phyloP scores from a whole-genome alignment of 768 basidiomycete species.

The Cystofilobasidium ferigula region DNA sequence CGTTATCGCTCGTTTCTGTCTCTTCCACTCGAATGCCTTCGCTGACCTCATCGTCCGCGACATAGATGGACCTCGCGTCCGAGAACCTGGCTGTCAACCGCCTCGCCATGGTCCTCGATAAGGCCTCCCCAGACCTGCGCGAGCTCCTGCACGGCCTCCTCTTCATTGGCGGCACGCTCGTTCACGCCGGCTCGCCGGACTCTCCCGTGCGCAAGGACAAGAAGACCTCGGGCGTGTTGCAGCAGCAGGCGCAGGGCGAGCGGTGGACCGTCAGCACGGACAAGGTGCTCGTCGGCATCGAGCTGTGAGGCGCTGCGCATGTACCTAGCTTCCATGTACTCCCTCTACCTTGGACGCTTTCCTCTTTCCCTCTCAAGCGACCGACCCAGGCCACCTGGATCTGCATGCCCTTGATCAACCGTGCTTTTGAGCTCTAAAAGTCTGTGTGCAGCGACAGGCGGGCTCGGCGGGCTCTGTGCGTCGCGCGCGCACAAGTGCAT shows the following conservation, averaged over 20 bases:
- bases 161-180: conserved; percentile 80
- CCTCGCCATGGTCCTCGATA: conserved; percentile 61
- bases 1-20: conserved; percentile 14
- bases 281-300: conserved; percentile 74
- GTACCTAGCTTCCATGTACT: not conserved
- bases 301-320: conserved; percentile 45
- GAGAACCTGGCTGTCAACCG: conserved; percentile 59
- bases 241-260: not conserved
- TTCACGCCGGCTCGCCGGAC: conserved; percentile 45
- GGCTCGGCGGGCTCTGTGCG: too few species aligned
- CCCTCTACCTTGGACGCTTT: too few species aligned
- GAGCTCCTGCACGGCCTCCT: conserved; percentile 75
- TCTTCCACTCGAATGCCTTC: conserved; percentile 3
- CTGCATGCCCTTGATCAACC: too few species aligned
- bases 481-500: too few species aligned
- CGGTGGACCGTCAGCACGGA: not conserved
- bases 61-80: conserved; percentile 75
- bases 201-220: conserved; percentile 50
- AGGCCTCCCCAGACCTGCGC: conserved; percentile 55
- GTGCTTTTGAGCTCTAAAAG: too few species aligned
- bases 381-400: too few species aligned
- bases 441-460: too few species aligned
- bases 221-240: not conserved
- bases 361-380: too few species aligned
- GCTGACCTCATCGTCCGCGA: conserved; percentile 54